phyloP scores from a whole-genome alignment of 441 rosid species.

The Mallotus repandus region DNA sequence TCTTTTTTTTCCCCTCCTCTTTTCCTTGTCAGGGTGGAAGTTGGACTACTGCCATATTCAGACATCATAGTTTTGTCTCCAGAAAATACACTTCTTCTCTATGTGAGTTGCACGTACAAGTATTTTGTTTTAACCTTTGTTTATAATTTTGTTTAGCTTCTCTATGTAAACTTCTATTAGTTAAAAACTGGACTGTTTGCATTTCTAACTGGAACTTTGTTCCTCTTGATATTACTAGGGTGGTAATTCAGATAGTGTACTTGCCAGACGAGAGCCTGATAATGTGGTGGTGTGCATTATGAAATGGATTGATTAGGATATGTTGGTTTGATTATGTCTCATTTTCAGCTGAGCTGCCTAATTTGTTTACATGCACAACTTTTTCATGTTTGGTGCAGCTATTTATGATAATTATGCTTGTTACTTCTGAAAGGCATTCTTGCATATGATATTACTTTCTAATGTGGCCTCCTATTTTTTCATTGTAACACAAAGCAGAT shows the following conservation, averaged over 20 bases:
- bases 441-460: background rate
- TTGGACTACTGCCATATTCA: slow-evolving; percentile 64
- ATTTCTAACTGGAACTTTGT: background rate
- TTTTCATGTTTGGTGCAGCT: background rate
- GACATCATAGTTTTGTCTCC: slow-evolving; percentile 87
- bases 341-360: background rate
- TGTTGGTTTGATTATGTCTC: background rate
- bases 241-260: background rate
- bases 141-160: background rate
- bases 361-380: background rate
- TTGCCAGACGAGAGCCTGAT: background rate
- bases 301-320: background rate
- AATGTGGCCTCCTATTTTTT: background rate
- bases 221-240: background rate
- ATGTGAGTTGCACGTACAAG: slow-evolving; percentile 55
- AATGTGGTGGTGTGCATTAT: background rate
- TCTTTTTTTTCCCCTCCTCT: slow-evolving; percentile 3
- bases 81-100: slow-evolving; percentile 74
- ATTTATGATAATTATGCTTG: background rate
- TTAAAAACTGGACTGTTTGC: background rate
- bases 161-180: background rate
- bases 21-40: slow-evolving; percentile 56
- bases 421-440: background rate
- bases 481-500: background rate
- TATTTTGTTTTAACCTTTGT: background rate